Evolutionary conservation across 441 rosid genomes (phyloP).

Genomic region (Brassica hybrid): DNA sequence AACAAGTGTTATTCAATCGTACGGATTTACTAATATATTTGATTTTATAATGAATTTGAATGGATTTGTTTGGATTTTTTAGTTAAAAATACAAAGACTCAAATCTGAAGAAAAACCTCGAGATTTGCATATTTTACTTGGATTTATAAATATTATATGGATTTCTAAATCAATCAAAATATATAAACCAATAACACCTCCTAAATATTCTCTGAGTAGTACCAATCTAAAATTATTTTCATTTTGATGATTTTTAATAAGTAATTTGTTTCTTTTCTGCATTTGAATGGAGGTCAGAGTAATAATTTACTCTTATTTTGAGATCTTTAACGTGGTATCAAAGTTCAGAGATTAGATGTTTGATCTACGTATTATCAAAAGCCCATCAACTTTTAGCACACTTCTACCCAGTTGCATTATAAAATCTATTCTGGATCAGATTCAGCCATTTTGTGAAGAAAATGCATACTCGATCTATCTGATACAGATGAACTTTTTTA

Average conservation of each 20-base stretch:
- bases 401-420: background rate
- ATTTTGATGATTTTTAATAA: background rate
- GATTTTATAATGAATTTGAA: too few species aligned
- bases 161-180: too few species aligned
- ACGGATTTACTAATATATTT: too few species aligned
- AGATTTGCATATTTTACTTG: too few species aligned
- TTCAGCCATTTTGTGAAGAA: background rate
- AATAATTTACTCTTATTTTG: background rate
- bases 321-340: background rate
- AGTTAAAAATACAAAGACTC: too few species aligned
- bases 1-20: too few species aligned
- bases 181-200: too few species aligned
- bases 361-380: background rate
- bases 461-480: background rate
- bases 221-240: background rate
- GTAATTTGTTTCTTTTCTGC: background rate
- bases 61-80: too few species aligned
- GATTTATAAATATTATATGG: too few species aligned
- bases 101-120: too few species aligned
- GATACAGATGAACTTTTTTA: background rate
- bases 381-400: background rate
- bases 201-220: background rate
- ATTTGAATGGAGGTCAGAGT: background rate
- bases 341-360: background rate
- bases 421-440: background rate